A percentile compares a stretch with the other conserved stretches of the same genome.
Conservation (phyloP, 192 early-diverging fungal genomes). For the Irineochytrium annulatum region DNA sequence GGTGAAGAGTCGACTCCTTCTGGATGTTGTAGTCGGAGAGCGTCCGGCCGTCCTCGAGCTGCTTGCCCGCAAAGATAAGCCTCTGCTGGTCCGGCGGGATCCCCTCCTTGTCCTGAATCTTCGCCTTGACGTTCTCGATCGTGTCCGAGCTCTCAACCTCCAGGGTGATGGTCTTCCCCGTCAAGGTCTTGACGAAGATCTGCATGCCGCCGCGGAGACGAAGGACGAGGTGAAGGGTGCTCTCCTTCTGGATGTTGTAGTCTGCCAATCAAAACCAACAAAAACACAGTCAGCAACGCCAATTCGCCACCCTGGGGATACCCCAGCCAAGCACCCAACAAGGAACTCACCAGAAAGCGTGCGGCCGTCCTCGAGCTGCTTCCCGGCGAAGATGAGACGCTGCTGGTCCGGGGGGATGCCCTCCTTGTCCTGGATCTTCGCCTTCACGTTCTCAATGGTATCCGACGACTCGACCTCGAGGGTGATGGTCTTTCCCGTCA, state of each 20-base stretch:
- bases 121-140: constrained; percentile 88
- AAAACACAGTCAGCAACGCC: no score
- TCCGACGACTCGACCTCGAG: constrained; percentile 73
- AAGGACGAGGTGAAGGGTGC: constrained; percentile 65
- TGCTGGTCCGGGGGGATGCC: constrained; percentile 77
- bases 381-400: constrained; percentile 75
- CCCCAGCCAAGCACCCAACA: background rate
- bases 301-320: background rate
- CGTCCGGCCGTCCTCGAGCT: constrained; percentile 97
- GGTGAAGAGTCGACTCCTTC: constrained; percentile 90
- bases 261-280: constrained; percentile 16
- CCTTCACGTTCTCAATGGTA: constrained; percentile 76
- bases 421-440: constrained; percentile 79
- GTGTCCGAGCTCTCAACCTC: constrained; percentile 93
- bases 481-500: constrained; percentile 75
- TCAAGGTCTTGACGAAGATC: constrained; percentile 87
- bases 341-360: constrained; percentile 73
- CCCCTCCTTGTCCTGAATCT: constrained; percentile 98
- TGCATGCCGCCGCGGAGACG: constrained; percentile 68
- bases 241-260: constrained; percentile 74
- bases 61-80: constrained; percentile 99
- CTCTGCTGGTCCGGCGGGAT: constrained; percentile 99
- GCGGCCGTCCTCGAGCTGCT: constrained; percentile 73
- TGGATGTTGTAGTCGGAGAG: constrained; percentile 99
- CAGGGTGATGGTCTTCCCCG: constrained; percentile 96